Evolutionary conservation across 1,139 yeast species (phyloP).

Genomic region (Nakaseomyces delphensis): DNA sequence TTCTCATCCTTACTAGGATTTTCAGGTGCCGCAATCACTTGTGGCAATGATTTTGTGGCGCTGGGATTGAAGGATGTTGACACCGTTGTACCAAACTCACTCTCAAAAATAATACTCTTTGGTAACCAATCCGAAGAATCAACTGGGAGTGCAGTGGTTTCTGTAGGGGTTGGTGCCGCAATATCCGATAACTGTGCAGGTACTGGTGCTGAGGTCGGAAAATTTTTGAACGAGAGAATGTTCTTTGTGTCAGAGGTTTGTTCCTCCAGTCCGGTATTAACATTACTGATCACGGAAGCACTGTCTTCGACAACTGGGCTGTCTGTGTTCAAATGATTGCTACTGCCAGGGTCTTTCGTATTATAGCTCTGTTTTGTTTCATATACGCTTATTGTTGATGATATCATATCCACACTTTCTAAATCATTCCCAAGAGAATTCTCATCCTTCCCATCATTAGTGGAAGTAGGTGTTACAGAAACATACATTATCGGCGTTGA

Average conservation of each 20-base stretch:
- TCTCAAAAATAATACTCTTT: constrained; percentile 11
- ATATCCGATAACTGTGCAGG: not conserved
- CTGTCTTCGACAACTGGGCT: not conserved
- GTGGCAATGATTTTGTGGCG: constrained; percentile 39
- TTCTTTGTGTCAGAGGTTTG: not conserved
- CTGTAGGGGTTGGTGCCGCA: not conserved
- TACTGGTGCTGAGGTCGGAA: not conserved
- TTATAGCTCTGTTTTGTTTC: no score
- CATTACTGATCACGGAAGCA: no score
- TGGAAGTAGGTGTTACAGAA: no score
- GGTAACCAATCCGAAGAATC: constrained; percentile 14
- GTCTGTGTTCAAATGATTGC: no score
- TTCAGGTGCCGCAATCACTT: constrained; percentile 48
- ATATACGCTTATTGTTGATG: no score
- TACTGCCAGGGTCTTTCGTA: no score
- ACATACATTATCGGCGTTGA: no score
- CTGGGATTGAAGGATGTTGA: constrained; percentile 10
- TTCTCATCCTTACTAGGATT: constrained; percentile 26
- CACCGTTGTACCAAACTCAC: constrained; percentile 5
- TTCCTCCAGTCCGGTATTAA: no score
- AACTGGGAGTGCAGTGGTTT: not conserved
- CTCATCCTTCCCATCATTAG: no score
- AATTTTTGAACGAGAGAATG: not conserved
- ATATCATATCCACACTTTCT: no score
- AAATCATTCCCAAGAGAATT: no score